Conservation (phyloP, 2,329 filamentous ascomycete species). For the Cucurbitaria berberidis region DNA sequence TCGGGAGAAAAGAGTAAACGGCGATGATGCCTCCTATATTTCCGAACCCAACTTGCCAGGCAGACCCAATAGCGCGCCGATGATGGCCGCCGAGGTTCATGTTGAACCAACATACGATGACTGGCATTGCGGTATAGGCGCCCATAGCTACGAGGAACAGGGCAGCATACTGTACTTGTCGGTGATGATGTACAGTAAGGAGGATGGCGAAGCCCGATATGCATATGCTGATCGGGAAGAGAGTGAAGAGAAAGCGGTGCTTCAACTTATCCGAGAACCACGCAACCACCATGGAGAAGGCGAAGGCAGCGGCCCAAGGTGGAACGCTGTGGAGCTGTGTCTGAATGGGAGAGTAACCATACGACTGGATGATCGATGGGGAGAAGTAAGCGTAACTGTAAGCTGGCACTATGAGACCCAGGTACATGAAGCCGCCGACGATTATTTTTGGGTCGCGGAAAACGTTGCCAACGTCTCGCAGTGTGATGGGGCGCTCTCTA, state of each 20-base stretch:
- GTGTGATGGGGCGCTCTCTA: slow-evolving; percentile 51
- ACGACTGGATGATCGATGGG: slow-evolving; percentile 56
- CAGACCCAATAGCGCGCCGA: slow-evolving; percentile 55
- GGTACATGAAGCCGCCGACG: slow-evolving; percentile 60
- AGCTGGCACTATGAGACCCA: slow-evolving; percentile 51
- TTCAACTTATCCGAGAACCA: slow-evolving; percentile 71
- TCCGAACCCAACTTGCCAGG: slow-evolving; percentile 59
- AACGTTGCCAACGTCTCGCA: slow-evolving; percentile 52
- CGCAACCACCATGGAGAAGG: slow-evolving; percentile 77
- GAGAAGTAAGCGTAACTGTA: slow-evolving; percentile 57
- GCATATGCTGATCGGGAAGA: slow-evolving; percentile 70
- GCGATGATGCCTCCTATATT: slow-evolving; percentile 61
- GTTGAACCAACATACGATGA: slow-evolving; percentile 67
- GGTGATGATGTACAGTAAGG: slow-evolving; percentile 71
- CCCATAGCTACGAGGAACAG: slow-evolving; percentile 84
- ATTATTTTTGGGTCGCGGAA: slow-evolving; percentile 59
- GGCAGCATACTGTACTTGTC: slow-evolving; percentile 73
- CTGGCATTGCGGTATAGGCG: slow-evolving; percentile 86
- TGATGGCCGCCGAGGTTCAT: slow-evolving; percentile 62
- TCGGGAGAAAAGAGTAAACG: slow-evolving; percentile 56
- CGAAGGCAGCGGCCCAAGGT: slow-evolving; percentile 76
- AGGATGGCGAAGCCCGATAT: slow-evolving; percentile 80
- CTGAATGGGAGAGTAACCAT: slow-evolving; percentile 60
- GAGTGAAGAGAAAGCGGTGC: slow-evolving; percentile 77
- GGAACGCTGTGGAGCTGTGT: slow-evolving; percentile 63